Conservation (phyloP, 2,329 filamentous ascomycete species). For the Penicillium palitans region DNA sequence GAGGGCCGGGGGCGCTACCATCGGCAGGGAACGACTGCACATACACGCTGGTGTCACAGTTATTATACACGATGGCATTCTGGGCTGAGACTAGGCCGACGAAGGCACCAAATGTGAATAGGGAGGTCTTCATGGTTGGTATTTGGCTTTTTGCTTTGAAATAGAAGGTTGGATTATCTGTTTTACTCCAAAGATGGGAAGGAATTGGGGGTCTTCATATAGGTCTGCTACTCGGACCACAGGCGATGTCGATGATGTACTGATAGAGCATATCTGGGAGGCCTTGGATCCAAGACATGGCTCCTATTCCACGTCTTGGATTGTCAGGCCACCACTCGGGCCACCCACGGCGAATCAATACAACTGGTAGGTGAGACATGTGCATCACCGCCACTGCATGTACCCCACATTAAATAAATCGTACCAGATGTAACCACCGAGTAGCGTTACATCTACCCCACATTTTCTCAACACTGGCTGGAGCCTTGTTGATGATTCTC, state of each 20-base stretch:
- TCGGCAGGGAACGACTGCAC: conserved; percentile 29
- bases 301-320: conserved; percentile 17
- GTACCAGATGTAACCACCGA: not conserved
- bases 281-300: conserved; percentile 23
- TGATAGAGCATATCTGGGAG: conserved; percentile 1
- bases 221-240: conserved; percentile 11
- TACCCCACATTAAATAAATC: conserved; percentile 18
- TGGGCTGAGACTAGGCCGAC: conserved; percentile 25
- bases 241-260: conserved; percentile 11
- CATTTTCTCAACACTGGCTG: conserved; percentile 6
- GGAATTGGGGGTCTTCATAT: conserved; percentile 21
- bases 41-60: conserved; percentile 24
- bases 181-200: conserved; percentile 5
- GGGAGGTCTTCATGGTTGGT: conserved; percentile 22
- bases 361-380: conserved; percentile 23
- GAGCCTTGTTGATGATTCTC: conserved; percentile 11
- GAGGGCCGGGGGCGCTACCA: conserved; percentile 26
- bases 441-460: conserved; percentile 19
- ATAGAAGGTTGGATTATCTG: conserved; percentile 10
- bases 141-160: conserved; percentile 11
- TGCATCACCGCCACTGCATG: conserved; percentile 20
- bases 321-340: conserved; percentile 17
- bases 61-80: conserved; percentile 26
- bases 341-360: conserved; percentile 18
- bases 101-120: conserved; percentile 21